Evolutionary conservation across 495 filamentous ascomycete genomes (phyloP).

Genomic region (Penicillium lividum): DNA sequence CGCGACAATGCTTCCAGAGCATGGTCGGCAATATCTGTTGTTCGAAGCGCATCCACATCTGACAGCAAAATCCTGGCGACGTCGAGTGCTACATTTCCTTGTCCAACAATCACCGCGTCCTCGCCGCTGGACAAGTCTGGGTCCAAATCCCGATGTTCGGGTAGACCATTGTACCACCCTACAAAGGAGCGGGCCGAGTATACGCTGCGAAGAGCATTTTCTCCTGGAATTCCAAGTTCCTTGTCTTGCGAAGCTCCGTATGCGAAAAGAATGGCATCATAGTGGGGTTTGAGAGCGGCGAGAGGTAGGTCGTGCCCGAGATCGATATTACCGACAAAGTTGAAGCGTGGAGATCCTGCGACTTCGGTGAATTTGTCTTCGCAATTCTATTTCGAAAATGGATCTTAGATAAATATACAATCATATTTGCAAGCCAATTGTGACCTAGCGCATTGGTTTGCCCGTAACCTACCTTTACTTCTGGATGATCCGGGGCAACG

Average conservation of each 20-base stretch:
- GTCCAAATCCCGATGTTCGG: slow-evolving; percentile 73
- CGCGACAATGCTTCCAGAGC: slow-evolving; percentile 71
- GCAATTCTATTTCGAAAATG: slow-evolving; percentile 67
- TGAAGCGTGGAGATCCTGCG: slow-evolving; percentile 76
- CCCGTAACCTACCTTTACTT: slow-evolving; percentile 76
- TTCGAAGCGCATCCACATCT: slow-evolving; percentile 66
- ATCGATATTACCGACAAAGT: slow-evolving; percentile 86
- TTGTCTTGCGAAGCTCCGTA: slow-evolving; percentile 89
- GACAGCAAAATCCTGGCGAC: slow-evolving; percentile 85
- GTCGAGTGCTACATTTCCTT: slow-evolving; percentile 95
- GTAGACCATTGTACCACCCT: slow-evolving; percentile 97
- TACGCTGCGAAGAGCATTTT: slow-evolving; percentile 67
- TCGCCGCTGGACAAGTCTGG: slow-evolving; percentile 79
- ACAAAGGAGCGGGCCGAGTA: slow-evolving; percentile 93
- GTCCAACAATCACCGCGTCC: slow-evolving; percentile 85
- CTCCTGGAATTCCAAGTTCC: slow-evolving; percentile 77
- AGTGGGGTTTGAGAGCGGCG: slow-evolving; percentile 69
- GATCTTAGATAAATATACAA: background rate
- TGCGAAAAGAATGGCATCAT: slow-evolving; percentile 89
- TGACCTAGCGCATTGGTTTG: background rate
- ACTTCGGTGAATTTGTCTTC: slow-evolving; percentile 90
- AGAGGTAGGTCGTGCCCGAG: slow-evolving; percentile 76
- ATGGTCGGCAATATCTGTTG: slow-evolving; percentile 84
- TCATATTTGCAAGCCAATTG: background rate
- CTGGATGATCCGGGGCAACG: slow-evolving; percentile 94